These are phyloP conservation scores for Aegilops bicornis DNA, from an alignment of 176 grass and related monocot species.

Conservation along the genomic window DNA sequence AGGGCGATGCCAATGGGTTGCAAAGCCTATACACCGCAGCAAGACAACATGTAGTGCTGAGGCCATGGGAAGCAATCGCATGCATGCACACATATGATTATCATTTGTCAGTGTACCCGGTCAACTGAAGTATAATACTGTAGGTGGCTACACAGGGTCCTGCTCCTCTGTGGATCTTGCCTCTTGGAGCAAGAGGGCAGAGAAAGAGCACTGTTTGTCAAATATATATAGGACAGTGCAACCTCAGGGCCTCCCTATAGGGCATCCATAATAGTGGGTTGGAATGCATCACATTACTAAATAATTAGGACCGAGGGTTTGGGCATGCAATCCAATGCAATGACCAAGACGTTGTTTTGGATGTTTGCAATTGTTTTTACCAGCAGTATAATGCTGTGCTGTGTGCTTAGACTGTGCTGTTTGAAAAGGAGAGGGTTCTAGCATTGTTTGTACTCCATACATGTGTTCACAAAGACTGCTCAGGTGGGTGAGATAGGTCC, in stretches of 20 bases:
- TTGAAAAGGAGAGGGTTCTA: conserved; percentile 13
- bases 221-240: background rate
- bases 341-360: background rate
- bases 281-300: background rate
- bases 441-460: background rate
- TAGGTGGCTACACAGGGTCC: background rate
- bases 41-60: too few relatives aligned
- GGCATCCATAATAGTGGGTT: conserved; percentile 9
- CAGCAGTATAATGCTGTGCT: background rate
- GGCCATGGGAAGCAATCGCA: too few relatives aligned
- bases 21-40: too few relatives aligned
- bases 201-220: background rate
- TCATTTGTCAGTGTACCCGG: too few relatives aligned
- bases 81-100: too few relatives aligned
- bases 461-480: background rate
- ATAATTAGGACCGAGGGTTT: background rate
- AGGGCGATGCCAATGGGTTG: too few relatives aligned
- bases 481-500: background rate
- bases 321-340: background rate
- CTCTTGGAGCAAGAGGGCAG: background rate
- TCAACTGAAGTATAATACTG: background rate
- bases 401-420: background rate
- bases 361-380: background rate
- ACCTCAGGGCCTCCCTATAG: background rate
- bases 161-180: background rate